Percentiles rank a stretch among this genome's conserved stretches.
Conservation (phyloP, 148 eudicot genomes). For the Cornus florida region DNA sequence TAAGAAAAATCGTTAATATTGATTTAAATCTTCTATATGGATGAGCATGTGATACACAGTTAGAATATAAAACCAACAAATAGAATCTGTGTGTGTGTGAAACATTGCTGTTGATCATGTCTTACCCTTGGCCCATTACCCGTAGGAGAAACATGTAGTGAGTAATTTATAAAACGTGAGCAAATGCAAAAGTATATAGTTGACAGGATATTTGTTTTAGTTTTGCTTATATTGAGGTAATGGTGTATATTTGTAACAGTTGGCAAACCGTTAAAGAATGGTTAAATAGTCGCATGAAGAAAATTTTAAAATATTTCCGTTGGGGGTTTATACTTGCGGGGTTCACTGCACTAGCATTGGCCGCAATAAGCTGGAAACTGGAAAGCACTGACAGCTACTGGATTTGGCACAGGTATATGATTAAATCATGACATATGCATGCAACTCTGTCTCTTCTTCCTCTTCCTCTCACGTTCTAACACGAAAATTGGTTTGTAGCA, state of each 20-base stretch:
- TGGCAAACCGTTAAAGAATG: slow-evolving; percentile 57
- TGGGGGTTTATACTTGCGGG: slow-evolving; percentile 77
- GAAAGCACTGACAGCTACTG: slow-evolving; percentile 78
- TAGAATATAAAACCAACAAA: no score
- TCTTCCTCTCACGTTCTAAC: neutral
- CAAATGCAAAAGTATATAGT: neutral
- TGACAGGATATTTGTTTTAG: neutral
- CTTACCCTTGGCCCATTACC: no score
- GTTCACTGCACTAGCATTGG: slow-evolving; percentile 60
- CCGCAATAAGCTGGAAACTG: slow-evolving; percentile 78
- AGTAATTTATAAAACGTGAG: neutral
- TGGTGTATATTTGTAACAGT: slow-evolving; percentile 30
- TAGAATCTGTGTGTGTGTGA: no score
- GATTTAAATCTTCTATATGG: neutral
- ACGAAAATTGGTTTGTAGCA: slow-evolving; percentile 44
- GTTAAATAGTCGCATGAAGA: slow-evolving; percentile 37
- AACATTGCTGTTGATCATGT: no score
- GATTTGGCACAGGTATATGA: slow-evolving; percentile 91
- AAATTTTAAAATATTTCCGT: slow-evolving; percentile 55
- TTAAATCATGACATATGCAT: neutral
- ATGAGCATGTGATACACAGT: neutral
- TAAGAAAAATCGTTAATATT: neutral
- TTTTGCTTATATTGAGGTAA: neutral
- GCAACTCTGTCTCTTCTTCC: slow-evolving; percentile 10
- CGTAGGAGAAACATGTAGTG: neutral